Percentiles rank a stretch among this genome's conserved stretches.
phyloP scores from a whole-genome alignment of 495 filamentous ascomycete genomes.

The Rusavskia elegans region DNA sequence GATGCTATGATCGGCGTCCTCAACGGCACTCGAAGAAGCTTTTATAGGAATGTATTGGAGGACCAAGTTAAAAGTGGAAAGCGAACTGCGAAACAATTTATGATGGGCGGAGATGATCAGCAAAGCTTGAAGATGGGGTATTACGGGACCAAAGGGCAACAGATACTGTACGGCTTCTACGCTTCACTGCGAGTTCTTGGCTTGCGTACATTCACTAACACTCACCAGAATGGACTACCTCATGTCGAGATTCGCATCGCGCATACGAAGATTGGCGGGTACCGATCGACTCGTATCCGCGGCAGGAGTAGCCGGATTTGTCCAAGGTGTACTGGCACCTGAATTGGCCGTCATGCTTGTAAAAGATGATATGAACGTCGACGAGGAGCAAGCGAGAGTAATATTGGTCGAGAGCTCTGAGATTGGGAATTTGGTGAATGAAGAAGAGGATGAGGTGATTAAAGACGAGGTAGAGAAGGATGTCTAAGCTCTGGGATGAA shows the following conservation, averaged over 20 bases:
- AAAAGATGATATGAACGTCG: constrained; percentile 69
- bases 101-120: constrained; percentile 20
- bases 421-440: constrained; percentile 64
- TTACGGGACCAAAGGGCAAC: constrained; percentile 67
- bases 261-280: constrained; percentile 45
- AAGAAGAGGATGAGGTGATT: constrained; percentile 44
- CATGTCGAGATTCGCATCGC: constrained; percentile 39
- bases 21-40: constrained; percentile 34
- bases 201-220: background rate
- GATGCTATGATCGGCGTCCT: constrained; percentile 41
- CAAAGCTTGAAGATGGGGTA: constrained; percentile 54
- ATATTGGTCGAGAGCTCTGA: constrained; percentile 59
- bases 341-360: constrained; percentile 66
- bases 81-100: constrained; percentile 39
- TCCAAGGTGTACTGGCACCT: constrained; percentile 75
- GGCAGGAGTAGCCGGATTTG: constrained; percentile 55
- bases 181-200: no score
- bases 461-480: constrained; percentile 28
- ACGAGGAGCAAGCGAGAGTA: constrained; percentile 43
- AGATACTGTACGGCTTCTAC: constrained; percentile 34
- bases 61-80: constrained; percentile 43
- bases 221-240: constrained; percentile 41
- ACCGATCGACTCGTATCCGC: constrained; percentile 53
- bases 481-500: background rate
- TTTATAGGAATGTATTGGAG: constrained; percentile 45